Conservation (phyloP, 352 stramenopile species). For the Pythium rishiriense region DNA sequence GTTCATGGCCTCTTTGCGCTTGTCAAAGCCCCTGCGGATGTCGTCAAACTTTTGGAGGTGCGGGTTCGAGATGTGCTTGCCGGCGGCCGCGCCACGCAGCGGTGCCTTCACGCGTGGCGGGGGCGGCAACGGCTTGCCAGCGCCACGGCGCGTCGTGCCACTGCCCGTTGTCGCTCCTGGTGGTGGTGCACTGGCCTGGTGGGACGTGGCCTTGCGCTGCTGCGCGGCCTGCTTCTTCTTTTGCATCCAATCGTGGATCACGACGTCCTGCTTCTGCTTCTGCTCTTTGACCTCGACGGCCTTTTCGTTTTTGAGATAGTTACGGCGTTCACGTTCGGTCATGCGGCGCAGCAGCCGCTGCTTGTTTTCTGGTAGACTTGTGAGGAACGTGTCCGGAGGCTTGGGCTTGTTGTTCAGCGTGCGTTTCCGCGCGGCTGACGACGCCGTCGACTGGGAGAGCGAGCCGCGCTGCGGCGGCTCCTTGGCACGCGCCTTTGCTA, state of each 20-base stretch:
- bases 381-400: slow-evolving; percentile 51
- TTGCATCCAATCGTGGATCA: slow-evolving; percentile 75
- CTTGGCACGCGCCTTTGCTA: slow-evolving; percentile 11
- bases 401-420: slow-evolving; percentile 30
- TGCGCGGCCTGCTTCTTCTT: slow-evolving; percentile 61
- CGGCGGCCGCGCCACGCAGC: slow-evolving; percentile 44
- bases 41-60: slow-evolving; percentile 69
- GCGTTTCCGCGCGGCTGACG: slow-evolving; percentile 35
- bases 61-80: slow-evolving; percentile 54
- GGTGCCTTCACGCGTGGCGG: slow-evolving; percentile 49
- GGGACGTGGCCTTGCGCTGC: slow-evolving; percentile 47
- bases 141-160: slow-evolving; percentile 11
- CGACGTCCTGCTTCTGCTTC: slow-evolving; percentile 59
- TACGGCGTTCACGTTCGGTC: slow-evolving; percentile 58
- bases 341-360: slow-evolving; percentile 63
- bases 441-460: slow-evolving; percentile 13
- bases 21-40: slow-evolving; percentile 60
- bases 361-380: slow-evolving; percentile 58
- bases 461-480: slow-evolving; percentile 4
- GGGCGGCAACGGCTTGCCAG: slow-evolving; percentile 29
- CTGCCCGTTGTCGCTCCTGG: background rate
- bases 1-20: slow-evolving; percentile 54
- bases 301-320: slow-evolving; percentile 64
- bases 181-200: slow-evolving; percentile 21
- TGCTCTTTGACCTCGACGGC: slow-evolving; percentile 34